These are phyloP conservation scores for Eucalyptus cladocalyx DNA, from an alignment of 345 rosid species.

Conservation along the genomic window DNA sequence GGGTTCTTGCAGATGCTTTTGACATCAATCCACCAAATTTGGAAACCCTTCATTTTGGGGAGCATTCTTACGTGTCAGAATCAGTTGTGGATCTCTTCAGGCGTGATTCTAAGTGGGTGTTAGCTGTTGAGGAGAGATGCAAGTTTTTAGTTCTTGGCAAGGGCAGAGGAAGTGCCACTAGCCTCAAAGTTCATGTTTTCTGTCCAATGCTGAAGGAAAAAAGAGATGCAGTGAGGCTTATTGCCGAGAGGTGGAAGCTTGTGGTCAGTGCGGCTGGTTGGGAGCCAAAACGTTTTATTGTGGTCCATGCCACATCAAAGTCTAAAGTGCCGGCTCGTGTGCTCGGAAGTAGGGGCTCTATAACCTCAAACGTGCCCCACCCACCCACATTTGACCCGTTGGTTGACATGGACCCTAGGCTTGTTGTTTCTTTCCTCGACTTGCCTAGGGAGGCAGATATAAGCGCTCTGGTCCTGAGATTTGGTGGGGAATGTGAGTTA, in stretches of 20 bases:
- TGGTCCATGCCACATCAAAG: slow-evolving; percentile 61
- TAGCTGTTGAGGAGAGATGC: slow-evolving; percentile 90
- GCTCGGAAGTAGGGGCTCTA: slow-evolving; percentile 54
- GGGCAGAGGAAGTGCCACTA: slow-evolving; percentile 31
- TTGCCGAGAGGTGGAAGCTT: slow-evolving; percentile 99
- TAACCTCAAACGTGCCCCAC: slow-evolving; percentile 23
- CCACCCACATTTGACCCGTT: slow-evolving; percentile 60
- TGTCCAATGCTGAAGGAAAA: slow-evolving; percentile 91
- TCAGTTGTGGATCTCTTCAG: slow-evolving; percentile 65
- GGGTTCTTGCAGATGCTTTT: slow-evolving; percentile 90
- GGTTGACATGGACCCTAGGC: slow-evolving; percentile 96
- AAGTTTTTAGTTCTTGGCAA: slow-evolving; percentile 85
- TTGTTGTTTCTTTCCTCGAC: slow-evolving; percentile 78
- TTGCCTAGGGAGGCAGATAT: slow-evolving; percentile 87
- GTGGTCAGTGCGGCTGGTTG: slow-evolving; percentile 62
- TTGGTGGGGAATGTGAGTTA: slow-evolving; percentile 96
- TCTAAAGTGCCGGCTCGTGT: slow-evolving; percentile 76
- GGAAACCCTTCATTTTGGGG: slow-evolving; percentile 90
- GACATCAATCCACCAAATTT: slow-evolving; percentile 60
- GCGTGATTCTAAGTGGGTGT: slow-evolving; percentile 92
- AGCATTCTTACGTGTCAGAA: slow-evolving; percentile 58
- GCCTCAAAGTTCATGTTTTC: slow-evolving; percentile 80
- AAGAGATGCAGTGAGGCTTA: slow-evolving; percentile 71
- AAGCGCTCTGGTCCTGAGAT: slow-evolving; percentile 68
- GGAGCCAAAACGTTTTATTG: slow-evolving; percentile 92